phyloP scores from a whole-genome alignment of 768 basidiomycete genomes.

The Amanita rubescens region DNA sequence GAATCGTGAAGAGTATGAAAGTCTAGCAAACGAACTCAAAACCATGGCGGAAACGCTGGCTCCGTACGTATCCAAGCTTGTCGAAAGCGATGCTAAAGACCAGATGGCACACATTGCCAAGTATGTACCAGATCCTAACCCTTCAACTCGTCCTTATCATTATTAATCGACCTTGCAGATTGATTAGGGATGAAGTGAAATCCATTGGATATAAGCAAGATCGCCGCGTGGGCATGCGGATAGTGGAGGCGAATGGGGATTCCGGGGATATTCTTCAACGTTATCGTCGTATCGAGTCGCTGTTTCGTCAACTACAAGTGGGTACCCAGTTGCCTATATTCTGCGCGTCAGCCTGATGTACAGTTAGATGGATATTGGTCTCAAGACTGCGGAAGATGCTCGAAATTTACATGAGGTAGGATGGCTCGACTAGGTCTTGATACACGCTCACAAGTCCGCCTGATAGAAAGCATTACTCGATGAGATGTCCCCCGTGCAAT shows the following conservation, averaged over 20 bases:
- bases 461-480: too few relatives aligned
- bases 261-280: too few relatives aligned
- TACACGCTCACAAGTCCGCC: too few relatives aligned
- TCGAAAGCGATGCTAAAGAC: not conserved
- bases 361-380: not conserved
- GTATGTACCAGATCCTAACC: not conserved
- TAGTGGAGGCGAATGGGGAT: too few relatives aligned
- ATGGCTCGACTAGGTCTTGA: too few relatives aligned
- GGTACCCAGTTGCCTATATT: not conserved
- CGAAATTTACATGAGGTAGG: too few relatives aligned
- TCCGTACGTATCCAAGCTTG: slow-evolving; percentile 1
- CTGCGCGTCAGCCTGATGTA: not conserved
- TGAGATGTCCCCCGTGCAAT: too few relatives aligned
- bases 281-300: not conserved
- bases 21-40: slow-evolving; percentile 8
- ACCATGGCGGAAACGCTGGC: slow-evolving; percentile 6
- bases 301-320: not conserved
- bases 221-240: too few relatives aligned
- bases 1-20: slow-evolving; percentile 2
- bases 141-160: not conserved
- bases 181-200: too few relatives aligned
- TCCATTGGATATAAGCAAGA: too few relatives aligned
- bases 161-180: too few relatives aligned
- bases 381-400: too few relatives aligned
- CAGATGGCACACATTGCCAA: not conserved